Percentiles rank a stretch among this genome's conserved stretches.
phyloP scores from a whole-genome alignment of 2,329 filamentous ascomycete genomes.

The Sarocladium brachiariae region DNA sequence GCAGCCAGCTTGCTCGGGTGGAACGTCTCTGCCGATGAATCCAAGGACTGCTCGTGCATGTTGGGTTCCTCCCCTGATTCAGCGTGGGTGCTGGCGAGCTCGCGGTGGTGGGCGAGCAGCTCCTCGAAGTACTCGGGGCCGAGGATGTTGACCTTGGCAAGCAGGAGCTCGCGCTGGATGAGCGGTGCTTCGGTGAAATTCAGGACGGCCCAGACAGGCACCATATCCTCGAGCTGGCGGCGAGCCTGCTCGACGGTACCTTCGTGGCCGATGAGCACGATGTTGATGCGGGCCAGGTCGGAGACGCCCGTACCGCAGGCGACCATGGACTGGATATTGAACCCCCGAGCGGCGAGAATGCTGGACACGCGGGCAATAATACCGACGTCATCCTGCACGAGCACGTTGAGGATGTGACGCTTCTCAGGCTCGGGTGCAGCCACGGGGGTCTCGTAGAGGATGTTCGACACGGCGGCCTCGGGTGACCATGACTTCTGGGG shows the following conservation, averaged over 20 bases:
- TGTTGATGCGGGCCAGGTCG: conserved; percentile 96
- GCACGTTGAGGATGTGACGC: conserved; percentile 91
- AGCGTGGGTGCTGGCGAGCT: conserved; percentile 54
- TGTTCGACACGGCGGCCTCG: conserved; percentile 91
- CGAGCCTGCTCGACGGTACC: conserved; percentile 96
- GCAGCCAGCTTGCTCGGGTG: conserved; percentile 81
- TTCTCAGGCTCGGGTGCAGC: conserved; percentile 79
- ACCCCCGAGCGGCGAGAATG: conserved; percentile 89
- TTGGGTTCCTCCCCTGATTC: conserved; percentile 27
- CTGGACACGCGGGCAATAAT: conserved; percentile 93
- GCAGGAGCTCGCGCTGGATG: conserved; percentile 91
- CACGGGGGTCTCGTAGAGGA: conserved; percentile 94
- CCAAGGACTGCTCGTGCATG: conserved; percentile 38
- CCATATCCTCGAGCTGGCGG: conserved; percentile 88
- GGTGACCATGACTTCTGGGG: conserved; percentile 76
- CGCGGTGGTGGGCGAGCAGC: conserved; percentile 86
- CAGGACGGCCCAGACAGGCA: conserved; percentile 95
- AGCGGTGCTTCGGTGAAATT: conserved; percentile 91
- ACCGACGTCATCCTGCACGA: conserved; percentile 97
- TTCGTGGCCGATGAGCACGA: conserved; percentile 91
- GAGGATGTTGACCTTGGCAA: conserved; percentile 93
- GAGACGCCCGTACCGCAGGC: conserved; percentile 97
- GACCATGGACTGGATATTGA: conserved; percentile 98
- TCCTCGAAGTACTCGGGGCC: conserved; percentile 98
- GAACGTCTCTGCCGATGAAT: conserved; percentile 58